A percentile compares a stretch with the other conserved stretches of the same genome.
Conservation (phyloP, 2,329 filamentous ascomycete species). For the Cytospora piceae region DNA sequence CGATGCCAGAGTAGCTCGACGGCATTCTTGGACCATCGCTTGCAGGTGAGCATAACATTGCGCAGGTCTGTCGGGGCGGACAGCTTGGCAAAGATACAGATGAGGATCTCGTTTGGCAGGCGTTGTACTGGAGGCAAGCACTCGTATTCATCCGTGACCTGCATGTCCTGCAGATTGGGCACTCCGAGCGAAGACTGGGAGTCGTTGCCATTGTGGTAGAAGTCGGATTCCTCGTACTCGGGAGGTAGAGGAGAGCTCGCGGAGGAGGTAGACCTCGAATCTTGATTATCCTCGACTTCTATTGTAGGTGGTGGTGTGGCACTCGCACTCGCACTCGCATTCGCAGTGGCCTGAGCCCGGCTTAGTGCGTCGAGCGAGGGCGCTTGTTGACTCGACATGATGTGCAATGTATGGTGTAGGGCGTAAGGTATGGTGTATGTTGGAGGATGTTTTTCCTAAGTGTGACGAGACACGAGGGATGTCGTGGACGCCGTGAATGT, state of each 20-base stretch:
- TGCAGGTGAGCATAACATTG: constrained; percentile 91
- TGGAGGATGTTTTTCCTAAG: background rate
- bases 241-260: constrained; percentile 75
- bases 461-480: background rate
- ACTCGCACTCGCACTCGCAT: background rate
- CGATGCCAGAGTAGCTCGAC: constrained; percentile 95
- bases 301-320: constrained; percentile 30
- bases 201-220: constrained; percentile 86
- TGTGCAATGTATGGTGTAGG: constrained; percentile 14
- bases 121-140: constrained; percentile 80
- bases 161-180: constrained; percentile 76
- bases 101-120: constrained; percentile 92
- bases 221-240: constrained; percentile 92
- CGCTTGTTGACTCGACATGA: constrained; percentile 36
- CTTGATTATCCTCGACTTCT: constrained; percentile 48
- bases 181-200: constrained; percentile 89
- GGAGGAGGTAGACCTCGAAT: constrained; percentile 66
- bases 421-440: constrained; percentile 1
- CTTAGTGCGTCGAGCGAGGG: constrained; percentile 38
- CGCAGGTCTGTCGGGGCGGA: constrained; percentile 75
- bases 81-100: constrained; percentile 87
- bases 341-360: constrained; percentile 33
- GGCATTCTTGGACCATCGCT: constrained; percentile 88
- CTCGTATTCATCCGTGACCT: constrained; percentile 66
- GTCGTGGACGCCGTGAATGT: constrained; percentile 14